These are phyloP conservation scores for Aspergillus pseudotamarii DNA, from an alignment of 2,329 filamentous ascomycete species.

Conservation along the genomic window DNA sequence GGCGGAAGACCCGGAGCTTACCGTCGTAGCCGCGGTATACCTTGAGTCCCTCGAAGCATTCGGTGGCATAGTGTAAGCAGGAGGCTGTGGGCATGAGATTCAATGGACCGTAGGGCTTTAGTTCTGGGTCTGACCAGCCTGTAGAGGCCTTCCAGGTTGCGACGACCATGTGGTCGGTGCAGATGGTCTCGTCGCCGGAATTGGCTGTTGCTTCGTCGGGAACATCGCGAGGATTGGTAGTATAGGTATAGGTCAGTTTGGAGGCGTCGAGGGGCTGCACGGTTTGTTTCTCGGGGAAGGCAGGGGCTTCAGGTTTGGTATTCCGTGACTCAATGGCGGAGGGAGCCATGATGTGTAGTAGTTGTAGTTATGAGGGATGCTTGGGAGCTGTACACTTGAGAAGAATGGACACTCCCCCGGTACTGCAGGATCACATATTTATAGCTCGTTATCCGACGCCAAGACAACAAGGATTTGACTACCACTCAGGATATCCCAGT, in stretches of 20 bases:
- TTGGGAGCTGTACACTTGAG: not conserved
- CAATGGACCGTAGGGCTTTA: conserved; percentile 73
- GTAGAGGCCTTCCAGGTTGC: conserved; percentile 61
- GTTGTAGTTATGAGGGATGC: not conserved
- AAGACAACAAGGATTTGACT: not conserved
- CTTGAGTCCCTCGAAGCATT: conserved; percentile 84
- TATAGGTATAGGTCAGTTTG: not conserved
- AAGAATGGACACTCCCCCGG: not conserved
- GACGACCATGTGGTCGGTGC: conserved; percentile 83
- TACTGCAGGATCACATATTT: not conserved
- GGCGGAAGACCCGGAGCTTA: conserved; percentile 71
- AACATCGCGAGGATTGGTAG: not conserved
- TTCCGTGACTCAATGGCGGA: not conserved
- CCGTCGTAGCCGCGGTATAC: conserved; percentile 67
- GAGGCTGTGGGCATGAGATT: conserved; percentile 74
- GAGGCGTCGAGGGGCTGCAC: not conserved
- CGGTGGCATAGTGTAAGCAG: conserved; percentile 78
- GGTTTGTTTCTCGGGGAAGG: not conserved
- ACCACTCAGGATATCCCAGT: not conserved
- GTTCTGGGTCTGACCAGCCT: conserved; percentile 71
- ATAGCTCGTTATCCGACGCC: not conserved
- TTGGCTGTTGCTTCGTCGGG: not conserved
- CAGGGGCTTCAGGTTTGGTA: not conserved
- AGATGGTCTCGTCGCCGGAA: conserved; percentile 21
- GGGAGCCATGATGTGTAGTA: not conserved